Evolutionary conservation across 139 green algal genomes (phyloP).

Genomic region (Tetradesmus obliquus): DNA sequence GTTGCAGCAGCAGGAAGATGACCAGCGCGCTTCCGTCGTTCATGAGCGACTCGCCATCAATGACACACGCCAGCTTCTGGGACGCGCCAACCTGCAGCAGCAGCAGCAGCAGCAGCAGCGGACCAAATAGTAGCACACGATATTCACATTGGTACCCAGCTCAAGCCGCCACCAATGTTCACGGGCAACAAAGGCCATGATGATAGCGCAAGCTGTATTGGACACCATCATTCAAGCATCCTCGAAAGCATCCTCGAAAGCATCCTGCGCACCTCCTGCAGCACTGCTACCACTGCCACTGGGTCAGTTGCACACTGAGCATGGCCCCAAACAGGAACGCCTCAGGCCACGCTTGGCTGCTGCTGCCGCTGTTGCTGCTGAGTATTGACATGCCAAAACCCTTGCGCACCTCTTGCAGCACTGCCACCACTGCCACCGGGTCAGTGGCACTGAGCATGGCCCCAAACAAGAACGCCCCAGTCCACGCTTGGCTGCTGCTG

Average conservation of each 20-base stretch:
- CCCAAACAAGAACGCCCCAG: too few species aligned
- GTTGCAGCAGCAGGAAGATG: constrained; percentile 70
- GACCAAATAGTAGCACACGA: not conserved
- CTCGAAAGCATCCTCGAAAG: too few species aligned
- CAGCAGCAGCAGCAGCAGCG: not conserved
- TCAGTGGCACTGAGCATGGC: too few species aligned
- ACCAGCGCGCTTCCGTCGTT: constrained; percentile 89
- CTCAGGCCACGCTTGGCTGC: constrained; percentile 55
- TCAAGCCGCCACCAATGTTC: not conserved
- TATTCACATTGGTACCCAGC: not conserved
- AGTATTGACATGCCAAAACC: not conserved
- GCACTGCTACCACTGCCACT: constrained; percentile 30
- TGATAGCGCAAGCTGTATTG: not conserved
- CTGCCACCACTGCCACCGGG: too few species aligned
- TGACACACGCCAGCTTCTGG: constrained; percentile 72
- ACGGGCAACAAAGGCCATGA: not conserved
- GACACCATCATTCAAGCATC: not conserved
- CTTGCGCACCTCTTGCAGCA: constrained; percentile 3
- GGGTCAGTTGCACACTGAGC: not conserved
- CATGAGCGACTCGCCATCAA: constrained; percentile 82
- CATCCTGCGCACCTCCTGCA: constrained; percentile 5
- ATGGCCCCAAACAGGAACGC: constrained; percentile 63
- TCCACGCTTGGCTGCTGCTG: too few species aligned
- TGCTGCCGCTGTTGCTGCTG: not conserved
- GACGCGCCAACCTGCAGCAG: constrained; percentile 68